These are phyloP conservation scores for Podospora didyma DNA, from an alignment of 495 filamentous ascomycete species.

Conservation along the genomic window DNA sequence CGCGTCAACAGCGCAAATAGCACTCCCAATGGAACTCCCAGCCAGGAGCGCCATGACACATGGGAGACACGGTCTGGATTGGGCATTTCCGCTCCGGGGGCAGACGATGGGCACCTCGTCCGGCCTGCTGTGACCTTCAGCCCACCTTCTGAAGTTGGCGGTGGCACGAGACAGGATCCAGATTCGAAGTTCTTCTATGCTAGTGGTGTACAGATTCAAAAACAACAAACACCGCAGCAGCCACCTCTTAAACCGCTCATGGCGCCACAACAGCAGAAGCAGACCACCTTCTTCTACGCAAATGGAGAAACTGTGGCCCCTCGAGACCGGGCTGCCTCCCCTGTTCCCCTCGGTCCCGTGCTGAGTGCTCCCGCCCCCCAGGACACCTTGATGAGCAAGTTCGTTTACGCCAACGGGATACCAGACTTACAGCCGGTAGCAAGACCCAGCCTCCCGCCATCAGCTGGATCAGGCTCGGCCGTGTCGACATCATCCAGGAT, in stretches of 20 bases:
- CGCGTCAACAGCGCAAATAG: slow-evolving; percentile 61
- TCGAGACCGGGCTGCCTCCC: slow-evolving; percentile 15
- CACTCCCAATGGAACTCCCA: slow-evolving; percentile 57
- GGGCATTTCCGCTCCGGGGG: slow-evolving; percentile 24
- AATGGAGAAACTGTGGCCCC: slow-evolving; percentile 39
- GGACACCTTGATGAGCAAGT: slow-evolving; percentile 50
- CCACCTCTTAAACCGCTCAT: slow-evolving; percentile 20
- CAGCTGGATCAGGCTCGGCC: slow-evolving; percentile 34
- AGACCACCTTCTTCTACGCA: slow-evolving; percentile 55
- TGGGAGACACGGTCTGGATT: slow-evolving; percentile 38
- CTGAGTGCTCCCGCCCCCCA: slow-evolving; percentile 27
- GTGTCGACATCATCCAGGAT: slow-evolving; percentile 38
- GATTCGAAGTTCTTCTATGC: slow-evolving; percentile 76
- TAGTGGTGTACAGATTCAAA: slow-evolving; percentile 55
- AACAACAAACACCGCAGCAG: slow-evolving; percentile 27
- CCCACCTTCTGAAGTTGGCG: slow-evolving; percentile 25
- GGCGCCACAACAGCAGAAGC: slow-evolving; percentile 24
- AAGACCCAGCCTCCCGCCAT: slow-evolving; percentile 21
- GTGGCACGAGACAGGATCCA: slow-evolving; percentile 19
- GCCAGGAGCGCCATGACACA: slow-evolving; percentile 35
- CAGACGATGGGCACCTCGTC: slow-evolving; percentile 25
- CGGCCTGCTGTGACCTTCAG: slow-evolving; percentile 29
- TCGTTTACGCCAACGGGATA: slow-evolving; percentile 70
- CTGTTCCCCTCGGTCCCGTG: slow-evolving; percentile 31
- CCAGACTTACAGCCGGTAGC: slow-evolving; percentile 33